Conservation (phyloP, 345 rosid species). For the Eucalyptus leucophloia region DNA sequence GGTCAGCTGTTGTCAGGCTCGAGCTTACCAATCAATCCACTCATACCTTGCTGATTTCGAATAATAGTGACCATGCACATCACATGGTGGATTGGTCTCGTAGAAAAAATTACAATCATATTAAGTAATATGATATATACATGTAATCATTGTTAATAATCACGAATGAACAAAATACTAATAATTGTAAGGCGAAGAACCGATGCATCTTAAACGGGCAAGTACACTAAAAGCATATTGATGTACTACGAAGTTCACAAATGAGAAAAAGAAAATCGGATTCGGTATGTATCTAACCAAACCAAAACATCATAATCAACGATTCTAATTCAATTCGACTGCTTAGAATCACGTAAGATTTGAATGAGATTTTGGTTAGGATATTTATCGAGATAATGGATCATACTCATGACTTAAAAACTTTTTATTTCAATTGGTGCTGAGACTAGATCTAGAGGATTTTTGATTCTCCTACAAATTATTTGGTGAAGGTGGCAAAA, state of each 20-base stretch:
- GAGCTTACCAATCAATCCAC: too few relatives aligned
- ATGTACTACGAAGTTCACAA: not conserved
- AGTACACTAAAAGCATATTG: not conserved
- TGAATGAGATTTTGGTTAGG: too few relatives aligned
- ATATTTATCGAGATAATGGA: too few relatives aligned
- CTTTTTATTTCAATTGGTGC: not conserved
- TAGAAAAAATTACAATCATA: not conserved
- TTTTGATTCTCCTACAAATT: too few relatives aligned
- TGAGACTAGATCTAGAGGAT: not conserved
- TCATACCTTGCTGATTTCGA: not conserved
- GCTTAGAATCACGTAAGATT: not conserved
- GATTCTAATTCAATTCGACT: too few relatives aligned
- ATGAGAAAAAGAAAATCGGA: too few relatives aligned
- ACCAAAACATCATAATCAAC: not conserved
- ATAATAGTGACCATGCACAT: not conserved
- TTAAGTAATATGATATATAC: not conserved
- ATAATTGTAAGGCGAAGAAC: not conserved
- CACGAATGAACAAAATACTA: not conserved
- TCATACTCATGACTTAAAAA: not conserved
- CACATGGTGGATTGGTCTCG: not conserved
- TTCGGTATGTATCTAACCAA: too few relatives aligned
- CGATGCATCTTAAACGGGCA: too few relatives aligned
- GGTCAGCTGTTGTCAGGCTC: too few relatives aligned
- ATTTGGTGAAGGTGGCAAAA: not conserved
- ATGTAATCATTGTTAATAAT: too few relatives aligned